Evolutionary conservation across 2,329 filamentous ascomycete species (phyloP).

Genomic region (Nemania sp.): DNA sequence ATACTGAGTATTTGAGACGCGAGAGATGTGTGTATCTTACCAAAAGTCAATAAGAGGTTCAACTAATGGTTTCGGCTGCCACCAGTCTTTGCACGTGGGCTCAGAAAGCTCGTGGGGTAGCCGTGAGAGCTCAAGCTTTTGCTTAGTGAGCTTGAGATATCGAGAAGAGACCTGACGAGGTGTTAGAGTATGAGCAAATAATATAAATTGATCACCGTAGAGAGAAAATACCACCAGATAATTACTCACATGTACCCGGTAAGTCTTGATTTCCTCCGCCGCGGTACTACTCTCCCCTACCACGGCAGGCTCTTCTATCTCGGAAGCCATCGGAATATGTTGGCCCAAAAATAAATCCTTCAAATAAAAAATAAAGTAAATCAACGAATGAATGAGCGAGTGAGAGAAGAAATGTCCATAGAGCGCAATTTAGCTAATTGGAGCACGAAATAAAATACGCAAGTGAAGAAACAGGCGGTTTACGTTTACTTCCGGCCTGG

Average conservation of each 20-base stretch:
- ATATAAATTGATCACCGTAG: no score
- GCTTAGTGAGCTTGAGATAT: constrained; percentile 67
- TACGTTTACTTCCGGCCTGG: constrained; percentile 9
- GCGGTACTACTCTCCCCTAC: constrained; percentile 37
- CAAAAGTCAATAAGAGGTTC: constrained; percentile 69
- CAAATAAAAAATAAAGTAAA: constrained; percentile 1
- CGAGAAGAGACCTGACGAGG: constrained; percentile 62
- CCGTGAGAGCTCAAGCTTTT: constrained; percentile 68
- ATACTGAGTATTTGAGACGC: neutral
- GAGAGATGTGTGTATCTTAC: constrained; percentile 43
- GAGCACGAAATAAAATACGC: neutral
- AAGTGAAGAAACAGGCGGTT: neutral
- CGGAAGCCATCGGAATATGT: constrained; percentile 30
- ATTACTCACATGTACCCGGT: constrained; percentile 62
- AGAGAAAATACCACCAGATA: no score
- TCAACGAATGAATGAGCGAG: neutral
- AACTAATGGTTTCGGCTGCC: constrained; percentile 62
- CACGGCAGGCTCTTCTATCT: constrained; percentile 34
- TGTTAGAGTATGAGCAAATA: constrained; percentile 35
- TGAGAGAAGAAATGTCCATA: neutral
- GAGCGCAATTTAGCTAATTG: no score
- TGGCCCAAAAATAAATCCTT: neutral
- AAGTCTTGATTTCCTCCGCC: constrained; percentile 53
- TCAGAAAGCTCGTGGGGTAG: constrained; percentile 61
- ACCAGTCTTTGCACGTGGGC: constrained; percentile 55